Base-by-base conservation (phyloP, 805 yeast genomes). In the Schwanniomyces vanrijiae region DNA sequence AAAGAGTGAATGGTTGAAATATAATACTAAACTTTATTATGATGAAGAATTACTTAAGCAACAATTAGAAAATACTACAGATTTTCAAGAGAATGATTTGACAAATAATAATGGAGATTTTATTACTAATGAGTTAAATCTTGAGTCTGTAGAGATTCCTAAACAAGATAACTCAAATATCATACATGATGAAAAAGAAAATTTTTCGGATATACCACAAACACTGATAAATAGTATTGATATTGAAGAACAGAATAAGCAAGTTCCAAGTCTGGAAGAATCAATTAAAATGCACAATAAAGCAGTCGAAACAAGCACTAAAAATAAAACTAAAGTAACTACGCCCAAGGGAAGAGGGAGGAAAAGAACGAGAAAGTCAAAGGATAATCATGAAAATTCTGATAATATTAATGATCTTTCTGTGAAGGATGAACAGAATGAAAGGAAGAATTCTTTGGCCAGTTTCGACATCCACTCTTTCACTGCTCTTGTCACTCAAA, bases 381-480 rank as follows among this genome's bases (percentile, higher is more conserved):
- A 16, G 19, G 35, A 31, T 14, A 31, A 31, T 31, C 2, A 14
- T 14, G 35, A 18, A 31, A 7, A 13, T 31, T 31, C 35, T 7
- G 35, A 14, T 16, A 31, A 31, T 16, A 31, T 14, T 31, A 20
- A 31, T 16, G 16, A 11, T 14, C 8, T 13, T 6, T 7, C 35
- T 3, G 10, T 31, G 11, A 14, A 7, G 19, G 16, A 16, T 5
- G 35, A 14, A 20, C 20, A 37, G 22, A 10, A n/a, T 6, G 26
- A 45, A 16, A 21, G 13, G 18, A 13, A 7, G 11, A 26, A 29
- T 10, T 9, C n/a, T 28, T 31, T 20, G 21, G 21, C 22, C 22
- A 34, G 46, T 37, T 58, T 61, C 47, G 66, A 62, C 44, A 59
- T 62, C 22, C 65, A 62, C 49, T 55, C 63, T 3, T 62, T 61